Base-by-base conservation (phyloP, 768 basidiomycete species). In the Mycena alexandri region DNA sequence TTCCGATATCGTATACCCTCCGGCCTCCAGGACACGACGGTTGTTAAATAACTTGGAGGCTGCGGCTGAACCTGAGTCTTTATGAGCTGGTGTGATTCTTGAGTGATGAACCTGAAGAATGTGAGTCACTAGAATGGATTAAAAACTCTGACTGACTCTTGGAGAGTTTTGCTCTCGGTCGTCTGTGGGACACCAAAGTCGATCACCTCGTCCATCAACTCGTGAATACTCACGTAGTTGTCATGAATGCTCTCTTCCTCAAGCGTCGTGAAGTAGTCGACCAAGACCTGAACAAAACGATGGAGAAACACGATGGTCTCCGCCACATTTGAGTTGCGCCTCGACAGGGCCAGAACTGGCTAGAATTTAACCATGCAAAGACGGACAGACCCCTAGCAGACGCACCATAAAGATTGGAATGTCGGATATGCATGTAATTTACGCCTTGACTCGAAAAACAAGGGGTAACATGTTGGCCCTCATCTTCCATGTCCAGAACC, bases 181-280 rank as follows among this genome's bases (percentile, higher is more conserved):
- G 96, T 99, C 79, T 99, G 97, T 0, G 97, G 97, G 77, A 92
- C 98, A 6, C 97, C 97, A 79, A 98, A 99, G 82, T 99, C 97
- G 95, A 99, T 98, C 94, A 99, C 98, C 84, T 99, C 97, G 75
- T 99, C 96, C 84, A 99, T 87, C 59, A 99, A 88, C 77, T 98
- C 96, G 79, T 98, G 98, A 53, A 99, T 98, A 76, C 99, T 98
- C 41, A 99, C 97, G 76, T 99, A 99, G 76, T 99, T 99, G 79
- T 99, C 97, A 9, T 97, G 87, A 75, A 99, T 99, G 54, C 94
- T 96, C 83, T 99, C 97, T 76, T 99, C 97, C 77, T 99, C 97
- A 41, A 99, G 90, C 77, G 98, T 97, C 78, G 98, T 99, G 86
- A 99, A 99, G 85, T 99, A 99, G 76, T 99, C 97, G 54, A 96